Percentiles rank a stretch among this genome's conserved stretches.
phyloP scores from a whole-genome alignment of 106 monocot genomes.

The Dendrobium chrysotoxum region DNA sequence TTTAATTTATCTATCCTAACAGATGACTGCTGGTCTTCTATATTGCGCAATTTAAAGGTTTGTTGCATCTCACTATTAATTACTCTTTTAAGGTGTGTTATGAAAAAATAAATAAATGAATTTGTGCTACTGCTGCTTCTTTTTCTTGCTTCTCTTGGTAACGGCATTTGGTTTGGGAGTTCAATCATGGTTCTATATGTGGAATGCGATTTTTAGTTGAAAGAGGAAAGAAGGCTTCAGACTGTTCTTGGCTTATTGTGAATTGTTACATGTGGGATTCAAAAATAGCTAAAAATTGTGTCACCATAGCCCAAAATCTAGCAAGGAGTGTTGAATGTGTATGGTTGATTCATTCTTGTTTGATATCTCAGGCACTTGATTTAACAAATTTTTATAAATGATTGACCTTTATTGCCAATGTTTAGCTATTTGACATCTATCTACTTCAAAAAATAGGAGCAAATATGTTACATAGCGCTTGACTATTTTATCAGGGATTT shows the following conservation, averaged over 20 bases:
- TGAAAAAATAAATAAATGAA: neutral
- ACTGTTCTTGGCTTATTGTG: neutral
- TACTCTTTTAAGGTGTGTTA: neutral
- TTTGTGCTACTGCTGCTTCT: neutral
- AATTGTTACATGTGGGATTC: neutral
- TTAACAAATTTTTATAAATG: neutral
- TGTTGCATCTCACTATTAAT: neutral
- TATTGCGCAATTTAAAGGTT: slow-evolving; percentile 57
- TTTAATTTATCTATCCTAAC: slow-evolving; percentile 20
- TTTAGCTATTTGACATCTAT: neutral
- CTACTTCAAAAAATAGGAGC: neutral
- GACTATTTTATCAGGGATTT: neutral
- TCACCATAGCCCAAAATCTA: neutral
- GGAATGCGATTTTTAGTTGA: neutral
- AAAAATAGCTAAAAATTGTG: neutral
- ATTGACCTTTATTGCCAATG: neutral
- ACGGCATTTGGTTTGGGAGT: neutral
- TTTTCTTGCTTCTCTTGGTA: neutral
- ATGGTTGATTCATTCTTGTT: neutral
- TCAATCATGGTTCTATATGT: neutral
- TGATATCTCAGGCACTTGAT: neutral
- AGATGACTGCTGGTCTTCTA: slow-evolving; percentile 96
- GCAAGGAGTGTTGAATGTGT: neutral
- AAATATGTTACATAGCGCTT: neutral
- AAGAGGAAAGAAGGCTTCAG: neutral